Evolutionary conservation across 2,329 filamentous ascomycete genomes (phyloP).

Genomic region (Neofusicoccum laricinum): DNA sequence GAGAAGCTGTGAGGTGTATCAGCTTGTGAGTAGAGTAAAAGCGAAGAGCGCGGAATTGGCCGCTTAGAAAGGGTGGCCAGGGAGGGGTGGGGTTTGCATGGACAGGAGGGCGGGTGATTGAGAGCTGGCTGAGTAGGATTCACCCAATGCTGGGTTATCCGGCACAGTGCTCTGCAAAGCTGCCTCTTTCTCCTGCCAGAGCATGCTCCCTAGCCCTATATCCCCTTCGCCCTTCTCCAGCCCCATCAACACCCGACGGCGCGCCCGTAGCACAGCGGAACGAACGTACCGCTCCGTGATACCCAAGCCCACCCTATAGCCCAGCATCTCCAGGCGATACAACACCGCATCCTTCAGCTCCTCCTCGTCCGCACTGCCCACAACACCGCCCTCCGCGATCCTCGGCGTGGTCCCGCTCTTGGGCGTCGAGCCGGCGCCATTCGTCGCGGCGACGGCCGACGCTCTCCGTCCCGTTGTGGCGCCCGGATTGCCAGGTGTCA

Average conservation of each 20-base stretch:
- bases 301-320: slow-evolving; percentile 89
- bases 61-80: background rate
- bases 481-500: slow-evolving; percentile 19
- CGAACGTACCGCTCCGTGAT: slow-evolving; percentile 75
- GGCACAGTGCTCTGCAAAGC: no score
- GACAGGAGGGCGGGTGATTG: no score
- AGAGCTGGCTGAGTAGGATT: no score
- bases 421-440: background rate
- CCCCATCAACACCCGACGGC: background rate
- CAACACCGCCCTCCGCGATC: slow-evolving; percentile 18
- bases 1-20: slow-evolving; percentile 62
- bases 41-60: background rate
- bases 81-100: no score
- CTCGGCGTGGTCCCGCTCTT: slow-evolving; percentile 17
- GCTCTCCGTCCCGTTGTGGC: slow-evolving; percentile 26
- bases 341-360: slow-evolving; percentile 83
- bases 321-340: slow-evolving; percentile 76
- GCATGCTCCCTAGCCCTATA: no score
- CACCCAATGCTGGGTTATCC: no score
- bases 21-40: background rate
- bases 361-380: slow-evolving; percentile 62
- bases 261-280: no score
- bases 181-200: no score
- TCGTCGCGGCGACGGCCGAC: slow-evolving; percentile 21
- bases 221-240: background rate